phyloP scores from a whole-genome alignment of 1,139 yeast species.

The Citeromyces hawaiiensis region DNA sequence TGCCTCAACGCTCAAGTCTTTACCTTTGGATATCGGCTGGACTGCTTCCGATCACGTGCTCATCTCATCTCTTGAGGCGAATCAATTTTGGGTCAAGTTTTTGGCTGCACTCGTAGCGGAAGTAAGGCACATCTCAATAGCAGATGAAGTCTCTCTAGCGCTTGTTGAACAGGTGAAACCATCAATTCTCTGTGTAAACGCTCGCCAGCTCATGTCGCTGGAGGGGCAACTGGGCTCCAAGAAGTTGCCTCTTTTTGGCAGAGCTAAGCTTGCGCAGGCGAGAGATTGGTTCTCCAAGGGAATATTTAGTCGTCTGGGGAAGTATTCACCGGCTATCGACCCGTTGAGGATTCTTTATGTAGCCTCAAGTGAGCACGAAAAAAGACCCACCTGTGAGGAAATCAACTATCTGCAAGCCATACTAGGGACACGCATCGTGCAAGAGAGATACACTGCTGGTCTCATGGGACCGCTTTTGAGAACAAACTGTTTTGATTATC shows the following conservation, averaged over 20 bases:
- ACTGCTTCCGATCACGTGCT: slow-evolving; percentile 26
- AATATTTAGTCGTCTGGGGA: slow-evolving; percentile 21
- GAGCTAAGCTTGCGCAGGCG: slow-evolving; percentile 5
- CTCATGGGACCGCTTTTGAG: slow-evolving; percentile 45
- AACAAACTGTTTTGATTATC: slow-evolving; percentile 51
- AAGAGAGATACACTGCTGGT: slow-evolving; percentile 33
- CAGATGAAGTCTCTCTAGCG: background rate
- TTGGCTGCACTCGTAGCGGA: slow-evolving; percentile 1
- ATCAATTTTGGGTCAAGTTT: background rate
- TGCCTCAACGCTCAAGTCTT: slow-evolving; percentile 46
- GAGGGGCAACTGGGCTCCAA: background rate
- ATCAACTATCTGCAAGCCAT: slow-evolving; percentile 31
- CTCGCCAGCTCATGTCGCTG: background rate
- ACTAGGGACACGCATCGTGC: slow-evolving; percentile 34
- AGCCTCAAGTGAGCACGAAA: slow-evolving; percentile 4
- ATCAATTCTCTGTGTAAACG: background rate
- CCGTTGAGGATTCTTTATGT: slow-evolving; percentile 26
- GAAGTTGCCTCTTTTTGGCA: background rate
- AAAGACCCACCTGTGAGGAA: slow-evolving; percentile 15
- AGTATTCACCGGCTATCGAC: slow-evolving; percentile 8
- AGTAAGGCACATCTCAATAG: background rate
- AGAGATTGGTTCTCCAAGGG: slow-evolving; percentile 18
- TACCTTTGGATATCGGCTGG: slow-evolving; percentile 35
- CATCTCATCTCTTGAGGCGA: slow-evolving; percentile 16
- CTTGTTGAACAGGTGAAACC: background rate